Base-by-base conservation (phyloP, 495 filamentous ascomycete species). In the Chaetomidium leptoderma region DNA sequence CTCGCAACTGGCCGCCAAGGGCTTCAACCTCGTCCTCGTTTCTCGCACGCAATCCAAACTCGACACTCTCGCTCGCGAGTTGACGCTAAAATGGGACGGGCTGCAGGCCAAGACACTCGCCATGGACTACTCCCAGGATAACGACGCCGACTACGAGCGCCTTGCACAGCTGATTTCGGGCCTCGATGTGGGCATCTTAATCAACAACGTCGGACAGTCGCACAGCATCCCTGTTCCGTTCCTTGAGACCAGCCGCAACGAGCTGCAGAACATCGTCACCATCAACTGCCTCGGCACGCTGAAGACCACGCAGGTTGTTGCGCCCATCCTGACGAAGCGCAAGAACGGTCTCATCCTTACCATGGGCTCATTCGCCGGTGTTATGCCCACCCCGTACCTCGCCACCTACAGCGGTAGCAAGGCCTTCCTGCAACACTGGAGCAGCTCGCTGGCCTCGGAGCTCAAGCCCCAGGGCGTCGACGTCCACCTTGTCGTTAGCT, bases 401-500 rank as follows among this genome's bases (percentile, higher is more conserved):
- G 93, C 95, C 21, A 97, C 92, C 7, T 99, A 99, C 81, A 95
- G 89, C 57, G 95, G 95, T 55, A 89, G 84, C 82, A 99, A 99
- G 77, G 92, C 95, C 24, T 99, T 99, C 81, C 81, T 99, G 56
- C 92, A 97, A 72, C 86, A 95, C 70, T 99, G 95, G 95, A 96
- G 90, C 44, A 85, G 83, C 4, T 83, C 95, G 37, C 82, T 99
- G 2, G 87, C 86, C 26, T 78, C 88, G 11, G 95, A 99, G 72
- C 79, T 97, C 24, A 83, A 85, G 60, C 82, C 82, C 1, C 76
- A 89, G 62, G 87, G 88, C 53, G 83, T 99, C 29, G 83, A 86
- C 42, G 92, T 96, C 39, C 82, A 97, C 66, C 80, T 97, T 39
- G 85, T 93, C 26, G 81, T 97, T 61, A 88, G 86, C 61, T 92